phyloP scores from a whole-genome alignment of 371 early-diverging fungal genomes.

The Sporodiniella umbellata region DNA sequence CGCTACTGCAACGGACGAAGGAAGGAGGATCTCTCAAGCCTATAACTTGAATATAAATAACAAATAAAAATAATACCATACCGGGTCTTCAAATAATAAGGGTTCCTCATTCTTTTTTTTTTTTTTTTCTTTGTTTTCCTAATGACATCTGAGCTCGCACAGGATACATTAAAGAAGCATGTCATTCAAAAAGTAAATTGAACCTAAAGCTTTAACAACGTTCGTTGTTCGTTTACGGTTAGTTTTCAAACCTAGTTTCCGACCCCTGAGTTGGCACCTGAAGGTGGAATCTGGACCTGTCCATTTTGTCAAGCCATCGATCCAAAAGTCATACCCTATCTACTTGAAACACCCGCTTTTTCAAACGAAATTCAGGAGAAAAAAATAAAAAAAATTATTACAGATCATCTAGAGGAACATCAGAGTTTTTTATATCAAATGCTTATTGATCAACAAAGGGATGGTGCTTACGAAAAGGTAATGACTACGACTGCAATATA shows the following conservation, averaged over 20 bases:
- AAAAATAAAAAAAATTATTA: constrained; percentile 3
- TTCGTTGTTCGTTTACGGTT: no score
- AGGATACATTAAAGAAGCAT: neutral
- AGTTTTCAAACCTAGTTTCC: neutral
- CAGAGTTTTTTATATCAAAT: constrained; percentile 2
- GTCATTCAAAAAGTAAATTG: neutral
- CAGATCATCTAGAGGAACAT: constrained; percentile 13
- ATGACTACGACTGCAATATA: neutral
- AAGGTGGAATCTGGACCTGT: constrained; percentile 10
- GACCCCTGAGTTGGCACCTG: neutral
- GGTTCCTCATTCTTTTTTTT: no score
- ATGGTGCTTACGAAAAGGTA: constrained; percentile 8
- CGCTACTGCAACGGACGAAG: constrained; percentile 19
- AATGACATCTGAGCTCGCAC: neutral
- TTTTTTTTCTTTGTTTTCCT: no score
- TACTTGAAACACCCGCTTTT: constrained; percentile 2
- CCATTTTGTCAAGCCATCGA: constrained; percentile 11
- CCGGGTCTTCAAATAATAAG: constrained; percentile 6
- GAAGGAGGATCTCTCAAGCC: constrained; percentile 41
- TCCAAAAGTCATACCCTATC: neutral
- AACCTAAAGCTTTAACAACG: neutral
- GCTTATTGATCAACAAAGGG: neutral
- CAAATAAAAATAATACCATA: no score
- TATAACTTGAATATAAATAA: constrained; percentile 41
- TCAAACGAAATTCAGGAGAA: neutral